Percentiles rank a stretch among this genome's conserved stretches.
phyloP scores from a whole-genome alignment of 345 rosid species.

The Gossypium mustelinum region DNA sequence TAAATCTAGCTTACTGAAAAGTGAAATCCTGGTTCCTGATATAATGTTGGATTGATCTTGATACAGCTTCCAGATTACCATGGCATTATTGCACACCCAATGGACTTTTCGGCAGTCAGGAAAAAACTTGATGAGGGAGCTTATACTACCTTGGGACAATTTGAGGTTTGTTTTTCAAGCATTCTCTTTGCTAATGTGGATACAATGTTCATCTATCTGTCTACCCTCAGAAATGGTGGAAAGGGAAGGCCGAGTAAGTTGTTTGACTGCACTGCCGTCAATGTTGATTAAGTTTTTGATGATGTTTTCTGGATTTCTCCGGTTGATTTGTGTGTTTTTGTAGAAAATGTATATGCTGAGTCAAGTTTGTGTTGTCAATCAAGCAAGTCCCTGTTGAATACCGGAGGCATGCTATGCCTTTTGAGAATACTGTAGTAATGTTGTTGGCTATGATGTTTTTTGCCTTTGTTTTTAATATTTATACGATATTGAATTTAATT shows the following conservation, averaged over 20 bases:
- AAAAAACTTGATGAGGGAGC: conserved; percentile 61
- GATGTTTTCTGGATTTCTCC: neutral
- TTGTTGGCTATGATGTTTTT: conserved; percentile 1
- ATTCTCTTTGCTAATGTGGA: neutral
- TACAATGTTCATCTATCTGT: neutral
- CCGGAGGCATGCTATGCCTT: neutral
- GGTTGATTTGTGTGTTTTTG: neutral
- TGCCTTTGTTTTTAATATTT: neutral
- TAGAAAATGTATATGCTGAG: neutral
- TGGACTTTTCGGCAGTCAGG: conserved; percentile 84
- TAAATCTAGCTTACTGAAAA: neutral
- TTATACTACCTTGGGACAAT: conserved; percentile 72
- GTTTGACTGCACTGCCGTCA: neutral
- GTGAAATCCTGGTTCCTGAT: conserved; percentile 9
- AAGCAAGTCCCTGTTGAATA: neutral
- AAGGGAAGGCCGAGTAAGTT: neutral
- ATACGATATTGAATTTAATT: neutral
- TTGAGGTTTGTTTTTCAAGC: conserved; percentile 54
- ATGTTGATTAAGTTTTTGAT: neutral
- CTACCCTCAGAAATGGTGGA: neutral
- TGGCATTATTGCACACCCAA: conserved; percentile 73
- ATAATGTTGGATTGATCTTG: conserved; percentile 17
- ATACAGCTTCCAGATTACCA: conserved; percentile 94
- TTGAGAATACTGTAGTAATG: neutral
- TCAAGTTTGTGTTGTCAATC: neutral